phyloP scores from a whole-genome alignment of 1,139 yeast species.

The Suhomyces anneliseae region DNA sequence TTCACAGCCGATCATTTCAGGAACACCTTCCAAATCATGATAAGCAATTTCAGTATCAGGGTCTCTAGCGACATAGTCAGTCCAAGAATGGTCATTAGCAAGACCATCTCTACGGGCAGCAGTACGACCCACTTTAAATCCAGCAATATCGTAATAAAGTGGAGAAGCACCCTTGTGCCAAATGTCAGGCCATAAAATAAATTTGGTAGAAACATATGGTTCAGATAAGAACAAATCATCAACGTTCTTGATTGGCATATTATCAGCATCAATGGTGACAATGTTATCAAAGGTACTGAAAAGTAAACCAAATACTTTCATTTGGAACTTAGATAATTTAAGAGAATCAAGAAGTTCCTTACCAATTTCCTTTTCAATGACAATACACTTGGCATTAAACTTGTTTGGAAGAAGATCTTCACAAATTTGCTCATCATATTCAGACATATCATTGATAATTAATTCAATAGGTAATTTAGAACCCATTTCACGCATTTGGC shows the following conservation, averaged over 20 bases:
- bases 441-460: slow-evolving; percentile 26
- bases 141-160: slow-evolving; percentile 33
- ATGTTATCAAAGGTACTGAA: slow-evolving; percentile 37
- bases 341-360: slow-evolving; percentile 21
- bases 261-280: slow-evolving; percentile 38
- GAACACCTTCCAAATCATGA: slow-evolving; percentile 38
- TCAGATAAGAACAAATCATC: slow-evolving; percentile 28
- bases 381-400: slow-evolving; percentile 34
- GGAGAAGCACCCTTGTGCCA: slow-evolving; percentile 42
- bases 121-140: slow-evolving; percentile 30
- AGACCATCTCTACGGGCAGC: slow-evolving; percentile 30
- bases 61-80: slow-evolving; percentile 22
- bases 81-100: slow-evolving; percentile 25
- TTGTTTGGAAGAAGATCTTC: slow-evolving; percentile 27
- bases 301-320: slow-evolving; percentile 34
- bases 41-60: slow-evolving; percentile 21
- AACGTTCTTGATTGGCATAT: slow-evolving; percentile 34
- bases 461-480: slow-evolving; percentile 38
- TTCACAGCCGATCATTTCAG: slow-evolving; percentile 31
- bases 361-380: slow-evolving; percentile 30
- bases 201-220: slow-evolving; percentile 29
- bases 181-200: slow-evolving; percentile 41
- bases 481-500: slow-evolving; percentile 35
- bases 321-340: slow-evolving; percentile 26
- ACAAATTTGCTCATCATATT: slow-evolving; percentile 31